These are phyloP conservation scores for Fragaria vesca DNA, from an alignment of 306 rosid species.

Conservation along the genomic window DNA sequence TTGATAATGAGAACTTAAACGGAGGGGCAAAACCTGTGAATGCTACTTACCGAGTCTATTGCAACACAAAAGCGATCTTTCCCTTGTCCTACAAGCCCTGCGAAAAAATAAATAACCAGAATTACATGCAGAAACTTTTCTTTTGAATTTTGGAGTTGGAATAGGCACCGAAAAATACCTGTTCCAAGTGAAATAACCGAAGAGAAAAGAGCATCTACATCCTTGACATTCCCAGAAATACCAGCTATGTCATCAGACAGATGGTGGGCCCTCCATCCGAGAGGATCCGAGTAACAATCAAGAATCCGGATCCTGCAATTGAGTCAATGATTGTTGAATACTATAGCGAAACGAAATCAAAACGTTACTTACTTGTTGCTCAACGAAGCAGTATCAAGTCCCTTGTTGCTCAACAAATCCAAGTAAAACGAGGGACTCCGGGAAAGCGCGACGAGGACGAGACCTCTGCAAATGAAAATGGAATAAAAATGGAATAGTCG, in stretches of 20 bases:
- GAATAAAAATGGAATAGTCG: neutral
- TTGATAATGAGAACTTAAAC: neutral
- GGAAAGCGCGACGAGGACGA: conserved; percentile 66
- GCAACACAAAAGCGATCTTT: conserved; percentile 59
- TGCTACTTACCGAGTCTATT: conserved; percentile 67
- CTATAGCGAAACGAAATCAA: no score
- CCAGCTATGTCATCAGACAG: conserved; percentile 32
- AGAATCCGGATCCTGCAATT: conserved; percentile 71
- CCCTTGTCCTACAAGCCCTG: conserved; percentile 69
- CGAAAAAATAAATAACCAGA: conserved; percentile 14
- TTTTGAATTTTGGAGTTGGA: neutral
- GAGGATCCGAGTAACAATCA: conserved; percentile 97
- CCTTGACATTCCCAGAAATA: conserved; percentile 59
- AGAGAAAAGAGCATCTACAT: conserved; percentile 51
- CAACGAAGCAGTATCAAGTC: conserved; percentile 48
- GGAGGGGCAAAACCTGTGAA: neutral
- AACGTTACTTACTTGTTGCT: conserved; percentile 17
- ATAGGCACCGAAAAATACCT: conserved; percentile 43
- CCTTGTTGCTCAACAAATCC: conserved; percentile 50
- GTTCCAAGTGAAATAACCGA: conserved; percentile 53
- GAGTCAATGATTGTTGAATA: no score
- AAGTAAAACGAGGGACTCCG: conserved; percentile 66
- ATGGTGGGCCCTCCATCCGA: conserved; percentile 73
- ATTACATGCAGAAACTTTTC: neutral
- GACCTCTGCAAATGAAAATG: conserved; percentile 41